Conservation (phyloP, 164 flowering plant species). For the Kingdonia uniflora region DNA sequence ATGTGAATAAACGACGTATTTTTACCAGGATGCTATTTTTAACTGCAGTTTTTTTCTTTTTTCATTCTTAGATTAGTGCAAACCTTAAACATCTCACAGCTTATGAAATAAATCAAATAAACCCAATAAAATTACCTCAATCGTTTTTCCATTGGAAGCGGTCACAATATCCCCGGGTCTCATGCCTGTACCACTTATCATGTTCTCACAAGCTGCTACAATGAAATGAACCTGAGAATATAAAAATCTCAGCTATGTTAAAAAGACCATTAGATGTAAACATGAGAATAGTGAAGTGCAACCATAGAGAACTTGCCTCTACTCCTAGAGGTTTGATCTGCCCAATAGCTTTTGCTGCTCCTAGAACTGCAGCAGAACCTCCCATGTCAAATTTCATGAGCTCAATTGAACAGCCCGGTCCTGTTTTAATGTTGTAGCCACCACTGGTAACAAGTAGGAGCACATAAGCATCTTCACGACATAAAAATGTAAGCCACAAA, state of each 20-base stretch:
- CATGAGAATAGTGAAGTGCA: not conserved
- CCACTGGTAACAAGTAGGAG: conserved; percentile 41
- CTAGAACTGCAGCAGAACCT: conserved; percentile 94
- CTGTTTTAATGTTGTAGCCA: conserved; percentile 98
- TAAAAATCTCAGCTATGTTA: not conserved
- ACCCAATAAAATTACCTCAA: conserved; percentile 50
- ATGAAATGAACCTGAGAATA: conserved; percentile 71
- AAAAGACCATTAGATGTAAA: not conserved
- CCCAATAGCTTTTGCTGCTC: conserved; percentile 95
- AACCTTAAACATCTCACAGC: too few relatives aligned
- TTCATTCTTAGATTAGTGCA: too few relatives aligned
- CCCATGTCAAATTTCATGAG: conserved; percentile 97
- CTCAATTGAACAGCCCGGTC: conserved; percentile 85
- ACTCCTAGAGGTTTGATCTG: conserved; percentile 92
- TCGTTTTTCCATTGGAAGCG: conserved; percentile 92
- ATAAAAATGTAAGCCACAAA: not conserved
- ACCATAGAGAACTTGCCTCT: conserved; percentile 40
- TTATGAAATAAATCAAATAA: not conserved
- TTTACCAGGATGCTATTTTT: too few relatives aligned
- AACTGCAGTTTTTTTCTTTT: too few relatives aligned
- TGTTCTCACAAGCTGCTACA: conserved; percentile 94
- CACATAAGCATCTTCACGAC: not conserved
- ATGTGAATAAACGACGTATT: too few relatives aligned
- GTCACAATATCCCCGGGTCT: conserved; percentile 86
- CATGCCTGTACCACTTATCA: conserved; percentile 98